Base-by-base conservation (phyloP, 2,329 filamentous ascomycete species). In the Arthrobotrys pseudoclavata region DNA sequence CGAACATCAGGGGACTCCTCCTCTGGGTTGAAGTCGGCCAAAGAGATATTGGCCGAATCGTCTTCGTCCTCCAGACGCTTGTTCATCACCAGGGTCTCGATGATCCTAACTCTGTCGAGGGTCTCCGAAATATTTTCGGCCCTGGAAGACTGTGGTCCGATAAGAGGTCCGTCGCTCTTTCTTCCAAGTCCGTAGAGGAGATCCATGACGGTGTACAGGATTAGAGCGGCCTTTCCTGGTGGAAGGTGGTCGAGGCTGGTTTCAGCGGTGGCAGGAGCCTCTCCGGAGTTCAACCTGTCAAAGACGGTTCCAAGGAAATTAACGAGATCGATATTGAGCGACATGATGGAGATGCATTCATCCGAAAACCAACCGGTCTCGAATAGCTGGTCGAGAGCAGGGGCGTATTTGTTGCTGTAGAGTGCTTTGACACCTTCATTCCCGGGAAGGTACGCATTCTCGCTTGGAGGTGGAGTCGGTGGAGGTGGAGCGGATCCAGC, bases 351-450 rank as follows among this genome's bases (percentile, higher is more conserved):
- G 42, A 86, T 86, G 57, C 85, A 83, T 68, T 84, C 84, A 40
- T 86, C 85, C 76, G 86, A 88, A 84, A 93, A 97, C 94, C 94
- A 98, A 29, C 87, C 87, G 5, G 93, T 92, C 83, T 97, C 94
- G 79, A 96, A 88, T 79, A 96, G 91, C 61, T 88, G 88, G 83
- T 92, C 90, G 55, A 96, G 88, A 6, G 90, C 91, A 0, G 88
- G 88, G 3, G 90, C 91, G 83, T 96, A 96, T 79, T 93, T 90
- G 80, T 91, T 90, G 80, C 89, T 88, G 84, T 92, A 96, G 15
- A 95, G 85, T 78, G 88, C 88, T 79, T 89, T 90, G 74, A 93
- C 89, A 82, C 93, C 90, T 80, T 90, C 88, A 61, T 92, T 86
- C 72, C 84, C 84, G 5, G 84, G 82, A 29, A 84, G 83, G 4